phyloP scores from a whole-genome alignment of 2,329 filamentous ascomycete genomes.

The Apiospora arundinis region DNA sequence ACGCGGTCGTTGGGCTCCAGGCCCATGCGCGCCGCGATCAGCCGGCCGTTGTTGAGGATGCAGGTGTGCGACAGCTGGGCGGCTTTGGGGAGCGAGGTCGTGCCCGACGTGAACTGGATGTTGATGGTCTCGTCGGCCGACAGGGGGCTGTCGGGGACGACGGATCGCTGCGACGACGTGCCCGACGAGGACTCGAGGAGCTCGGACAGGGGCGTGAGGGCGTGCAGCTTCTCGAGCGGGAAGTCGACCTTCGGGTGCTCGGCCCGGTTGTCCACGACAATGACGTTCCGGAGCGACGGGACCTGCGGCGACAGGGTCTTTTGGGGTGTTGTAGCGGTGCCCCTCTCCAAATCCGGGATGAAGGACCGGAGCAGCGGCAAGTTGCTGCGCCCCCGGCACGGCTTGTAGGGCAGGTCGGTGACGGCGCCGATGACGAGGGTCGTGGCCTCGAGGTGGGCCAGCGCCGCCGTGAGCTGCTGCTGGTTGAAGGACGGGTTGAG shows the following conservation, averaged over 20 bases:
- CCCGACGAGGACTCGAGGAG: conserved; percentile 40
- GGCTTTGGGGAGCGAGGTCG: conserved; percentile 88
- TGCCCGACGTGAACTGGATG: conserved; percentile 98
- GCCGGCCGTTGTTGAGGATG: conserved; percentile 91
- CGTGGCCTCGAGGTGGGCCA: conserved; percentile 75
- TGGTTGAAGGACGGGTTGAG: conserved; percentile 90
- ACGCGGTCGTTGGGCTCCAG: conserved; percentile 76
- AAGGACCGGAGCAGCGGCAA: conserved; percentile 52
- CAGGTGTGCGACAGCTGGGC: conserved; percentile 84
- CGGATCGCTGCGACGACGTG: conserved; percentile 32
- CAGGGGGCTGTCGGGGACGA: conserved; percentile 55
- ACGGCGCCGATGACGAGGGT: conserved; percentile 87
- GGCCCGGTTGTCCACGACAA: conserved; percentile 79
- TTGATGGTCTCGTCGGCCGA: conserved; percentile 78
- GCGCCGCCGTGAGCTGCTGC: conserved; percentile 76
- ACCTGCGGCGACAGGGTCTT: conserved; percentile 55
- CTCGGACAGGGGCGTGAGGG: conserved; percentile 53
- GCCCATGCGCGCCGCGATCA: conserved; percentile 86
- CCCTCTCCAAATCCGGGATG: conserved; percentile 47
- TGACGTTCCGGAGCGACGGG: conserved; percentile 72
- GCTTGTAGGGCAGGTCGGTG: conserved; percentile 77
- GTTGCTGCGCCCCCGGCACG: conserved; percentile 60
- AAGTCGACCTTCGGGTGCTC: conserved; percentile 53
- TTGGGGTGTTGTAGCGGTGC: conserved; percentile 21
- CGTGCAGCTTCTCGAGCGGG: conserved; percentile 46